A percentile compares a stretch with the other conserved stretches of the same genome.
These are phyloP conservation scores for Vicia sativa DNA, from an alignment of 306 rosid genomes.

Conservation along the genomic window DNA sequence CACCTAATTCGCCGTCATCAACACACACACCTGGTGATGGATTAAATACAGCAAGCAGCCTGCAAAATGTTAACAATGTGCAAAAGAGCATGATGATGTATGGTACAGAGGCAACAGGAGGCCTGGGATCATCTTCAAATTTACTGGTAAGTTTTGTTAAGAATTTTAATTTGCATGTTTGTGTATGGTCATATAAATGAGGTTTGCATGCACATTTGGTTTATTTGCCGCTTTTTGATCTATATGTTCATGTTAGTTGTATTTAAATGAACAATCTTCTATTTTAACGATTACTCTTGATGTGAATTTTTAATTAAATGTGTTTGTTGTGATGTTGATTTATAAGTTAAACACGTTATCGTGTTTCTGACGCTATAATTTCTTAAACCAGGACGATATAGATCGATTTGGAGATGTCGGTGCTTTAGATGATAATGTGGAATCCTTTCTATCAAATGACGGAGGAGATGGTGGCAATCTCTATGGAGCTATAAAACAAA, in stretches of 20 bases:
- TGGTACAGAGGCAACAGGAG: conserved; percentile 74
- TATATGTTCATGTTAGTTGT: conserved; percentile 1
- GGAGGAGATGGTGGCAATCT: conserved; percentile 82
- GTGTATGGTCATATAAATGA: conserved; percentile 22
- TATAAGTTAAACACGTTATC: conserved; percentile 18
- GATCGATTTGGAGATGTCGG: conserved; percentile 85
- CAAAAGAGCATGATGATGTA: conserved; percentile 71
- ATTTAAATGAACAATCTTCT: conserved; percentile 5
- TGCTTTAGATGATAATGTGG: conserved; percentile 81
- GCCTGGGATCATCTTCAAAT: conserved; percentile 78
- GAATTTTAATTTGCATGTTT: conserved; percentile 8
- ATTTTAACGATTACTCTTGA: conserved; percentile 19
- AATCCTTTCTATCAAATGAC: conserved; percentile 78
- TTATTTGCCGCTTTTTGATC: conserved; percentile 5
- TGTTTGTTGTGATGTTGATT: conserved; percentile 18
- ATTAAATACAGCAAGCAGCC: conserved; percentile 62
- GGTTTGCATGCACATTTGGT: conserved; percentile 17
- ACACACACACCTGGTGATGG: conserved; percentile 90
- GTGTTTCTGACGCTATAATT: conserved; percentile 10
- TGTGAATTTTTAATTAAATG: neutral
- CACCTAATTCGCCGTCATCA: conserved; percentile 86
- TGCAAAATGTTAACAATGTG: conserved; percentile 67
- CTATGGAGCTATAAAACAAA: conserved; percentile 75
- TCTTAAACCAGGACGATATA: conserved; percentile 67
- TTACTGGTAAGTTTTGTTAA: conserved; percentile 56